These are phyloP conservation scores for Xylaria digitata DNA, from an alignment of 2,329 filamentous ascomycete genomes.

Conservation along the genomic window DNA sequence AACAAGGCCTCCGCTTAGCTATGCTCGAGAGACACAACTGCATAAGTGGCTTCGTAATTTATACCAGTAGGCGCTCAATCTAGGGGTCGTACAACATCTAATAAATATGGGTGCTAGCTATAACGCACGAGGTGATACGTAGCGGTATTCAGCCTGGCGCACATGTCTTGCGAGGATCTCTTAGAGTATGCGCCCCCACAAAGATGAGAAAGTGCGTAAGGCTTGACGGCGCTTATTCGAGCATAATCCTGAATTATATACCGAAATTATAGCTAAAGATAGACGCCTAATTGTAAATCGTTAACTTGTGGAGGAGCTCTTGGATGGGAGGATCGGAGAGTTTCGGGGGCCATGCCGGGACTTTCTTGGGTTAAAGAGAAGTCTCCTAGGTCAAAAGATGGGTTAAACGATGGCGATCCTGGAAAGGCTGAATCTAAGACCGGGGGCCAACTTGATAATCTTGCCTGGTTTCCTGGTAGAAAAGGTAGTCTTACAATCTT, in stretches of 20 bases:
- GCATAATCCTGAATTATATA: neutral
- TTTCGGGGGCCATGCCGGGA: neutral
- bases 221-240: slow-evolving; percentile 2
- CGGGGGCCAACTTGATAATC: neutral
- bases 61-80: slow-evolving; percentile 13
- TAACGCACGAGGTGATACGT: neutral
- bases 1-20: neutral
- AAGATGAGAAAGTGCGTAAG: slow-evolving; percentile 4
- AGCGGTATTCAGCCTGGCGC: neutral
- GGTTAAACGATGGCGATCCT: too few species aligned
- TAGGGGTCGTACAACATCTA: slow-evolving; percentile 9
- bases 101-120: slow-evolving; percentile 3
- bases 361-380: neutral
- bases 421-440: neutral
- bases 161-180: neutral
- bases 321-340: slow-evolving; percentile 2
- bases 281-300: neutral
- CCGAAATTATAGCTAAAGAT: neutral
- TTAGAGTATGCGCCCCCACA: neutral
- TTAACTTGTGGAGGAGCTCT: neutral
- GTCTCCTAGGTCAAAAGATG: neutral
- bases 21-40: slow-evolving; percentile 2
- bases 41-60: neutral
- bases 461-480: slow-evolving; percentile 3
- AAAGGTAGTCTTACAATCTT: neutral